phyloP scores from a whole-genome alignment of 73 alveolate genomes.

The Tetrahymena elliotti region DNA sequence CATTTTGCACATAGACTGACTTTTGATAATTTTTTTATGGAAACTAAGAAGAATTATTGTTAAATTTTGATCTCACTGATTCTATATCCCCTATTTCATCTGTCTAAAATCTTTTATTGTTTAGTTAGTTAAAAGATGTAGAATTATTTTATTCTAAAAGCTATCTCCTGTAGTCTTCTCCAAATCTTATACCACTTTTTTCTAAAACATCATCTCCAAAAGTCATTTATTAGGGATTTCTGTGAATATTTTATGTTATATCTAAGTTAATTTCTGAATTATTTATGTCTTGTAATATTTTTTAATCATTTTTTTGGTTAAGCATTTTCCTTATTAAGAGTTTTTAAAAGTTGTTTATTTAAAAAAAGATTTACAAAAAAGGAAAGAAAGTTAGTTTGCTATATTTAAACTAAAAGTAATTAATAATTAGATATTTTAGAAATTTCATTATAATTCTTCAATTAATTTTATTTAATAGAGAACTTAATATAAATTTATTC shows the following conservation, averaged over 20 bases:
- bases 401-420: too few species aligned
- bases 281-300: neutral
- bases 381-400: too few species aligned
- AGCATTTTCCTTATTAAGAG: neutral
- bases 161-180: neutral
- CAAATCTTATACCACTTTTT: neutral
- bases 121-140: neutral
- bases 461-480: too few species aligned
- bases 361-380: neutral
- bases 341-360: neutral
- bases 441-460: too few species aligned
- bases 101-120: neutral
- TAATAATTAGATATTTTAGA: too few species aligned
- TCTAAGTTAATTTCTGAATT: neutral
- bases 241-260: neutral
- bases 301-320: neutral
- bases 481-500: too few species aligned
- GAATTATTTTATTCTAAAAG: neutral
- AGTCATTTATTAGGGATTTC: neutral
- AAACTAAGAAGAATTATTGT: neutral
- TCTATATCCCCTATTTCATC: neutral
- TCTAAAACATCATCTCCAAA: neutral
- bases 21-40: neutral
- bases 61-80: neutral
- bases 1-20: neutral